Evolutionary conservation across 495 filamentous ascomycete genomes (phyloP).

Genomic region (Daldinia bambusicola): DNA sequence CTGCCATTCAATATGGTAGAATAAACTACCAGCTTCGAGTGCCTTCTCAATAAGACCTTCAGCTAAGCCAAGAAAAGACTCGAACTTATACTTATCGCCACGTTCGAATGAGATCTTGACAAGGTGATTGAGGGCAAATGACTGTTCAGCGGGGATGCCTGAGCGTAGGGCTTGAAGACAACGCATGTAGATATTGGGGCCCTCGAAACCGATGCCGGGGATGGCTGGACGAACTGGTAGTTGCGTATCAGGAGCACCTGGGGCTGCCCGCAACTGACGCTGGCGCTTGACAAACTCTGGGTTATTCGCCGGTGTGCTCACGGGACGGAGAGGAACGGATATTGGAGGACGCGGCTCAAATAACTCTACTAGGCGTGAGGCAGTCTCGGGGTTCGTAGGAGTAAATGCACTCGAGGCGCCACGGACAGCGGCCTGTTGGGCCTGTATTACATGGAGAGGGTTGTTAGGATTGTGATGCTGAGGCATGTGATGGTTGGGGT

Average conservation of each 20-base stretch:
- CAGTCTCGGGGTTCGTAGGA: conserved; percentile 52
- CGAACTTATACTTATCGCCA: conserved; percentile 95
- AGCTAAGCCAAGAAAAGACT: conserved; percentile 86
- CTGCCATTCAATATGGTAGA: conserved; percentile 84
- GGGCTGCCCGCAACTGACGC: conserved; percentile 46
- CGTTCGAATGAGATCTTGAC: conserved; percentile 95
- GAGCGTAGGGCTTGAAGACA: conserved; percentile 83
- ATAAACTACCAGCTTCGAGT: conserved; percentile 75
- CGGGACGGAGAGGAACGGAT: conserved; percentile 71
- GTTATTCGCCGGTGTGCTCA: conserved; percentile 75
- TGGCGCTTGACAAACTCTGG: conserved; percentile 67
- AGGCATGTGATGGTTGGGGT: conserved; percentile 39
- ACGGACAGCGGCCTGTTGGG: conserved; percentile 51
- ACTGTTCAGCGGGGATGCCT: conserved; percentile 80
- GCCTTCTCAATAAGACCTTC: conserved; percentile 89
- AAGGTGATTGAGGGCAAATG: conserved; percentile 88
- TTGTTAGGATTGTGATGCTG: conserved; percentile 48
- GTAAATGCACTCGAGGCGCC: conserved; percentile 53
- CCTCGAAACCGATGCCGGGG: conserved; percentile 64
- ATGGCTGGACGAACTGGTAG: conserved; percentile 36
- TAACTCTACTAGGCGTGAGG: conserved; percentile 62
- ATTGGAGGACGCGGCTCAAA: conserved; percentile 68
- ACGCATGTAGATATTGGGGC: conserved; percentile 88
- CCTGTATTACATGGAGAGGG: conserved; percentile 42
- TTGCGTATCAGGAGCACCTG: conserved; percentile 42